These are phyloP conservation scores for Trichoderma guizhouense DNA, from an alignment of 2,329 filamentous ascomycete species.

Conservation along the genomic window DNA sequence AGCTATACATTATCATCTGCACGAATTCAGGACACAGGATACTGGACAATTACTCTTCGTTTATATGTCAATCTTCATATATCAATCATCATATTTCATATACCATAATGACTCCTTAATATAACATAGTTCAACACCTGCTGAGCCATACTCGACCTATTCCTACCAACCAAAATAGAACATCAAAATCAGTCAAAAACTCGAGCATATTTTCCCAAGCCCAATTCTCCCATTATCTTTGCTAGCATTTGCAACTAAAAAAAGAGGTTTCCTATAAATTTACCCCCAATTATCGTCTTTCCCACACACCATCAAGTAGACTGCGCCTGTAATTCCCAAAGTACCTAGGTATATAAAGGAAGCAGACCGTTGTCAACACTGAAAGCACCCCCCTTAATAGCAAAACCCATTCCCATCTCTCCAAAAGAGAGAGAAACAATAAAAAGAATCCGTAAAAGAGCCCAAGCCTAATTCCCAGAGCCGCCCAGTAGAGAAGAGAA, in stretches of 20 bases:
- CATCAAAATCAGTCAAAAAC: background rate
- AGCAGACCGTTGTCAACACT: constrained; percentile 5
- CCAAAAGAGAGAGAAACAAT: background rate
- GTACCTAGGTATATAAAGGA: constrained; percentile 4
- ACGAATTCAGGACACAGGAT: too few species aligned
- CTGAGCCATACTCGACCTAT: too few species aligned
- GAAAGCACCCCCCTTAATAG: background rate
- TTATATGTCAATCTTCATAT: too few species aligned
- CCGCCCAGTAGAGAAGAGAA: constrained; percentile 9
- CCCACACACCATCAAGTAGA: background rate
- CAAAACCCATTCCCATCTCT: background rate
- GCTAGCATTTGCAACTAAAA: background rate
- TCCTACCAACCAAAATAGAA: too few species aligned
- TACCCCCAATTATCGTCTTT: constrained; percentile 2
- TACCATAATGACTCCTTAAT: too few species aligned
- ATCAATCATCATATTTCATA: too few species aligned
- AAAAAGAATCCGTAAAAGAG: background rate
- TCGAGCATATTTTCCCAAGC: background rate
- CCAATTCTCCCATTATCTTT: constrained; percentile 4
- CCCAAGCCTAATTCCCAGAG: constrained; percentile 13
- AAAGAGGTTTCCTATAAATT: background rate
- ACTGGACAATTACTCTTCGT: too few species aligned
- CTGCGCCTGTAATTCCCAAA: background rate
- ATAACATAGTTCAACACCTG: too few species aligned
- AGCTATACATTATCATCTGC: too few species aligned